Base-by-base conservation (phyloP, 176 grass and related monocot genomes). In the Oryza coarctata region DNA sequence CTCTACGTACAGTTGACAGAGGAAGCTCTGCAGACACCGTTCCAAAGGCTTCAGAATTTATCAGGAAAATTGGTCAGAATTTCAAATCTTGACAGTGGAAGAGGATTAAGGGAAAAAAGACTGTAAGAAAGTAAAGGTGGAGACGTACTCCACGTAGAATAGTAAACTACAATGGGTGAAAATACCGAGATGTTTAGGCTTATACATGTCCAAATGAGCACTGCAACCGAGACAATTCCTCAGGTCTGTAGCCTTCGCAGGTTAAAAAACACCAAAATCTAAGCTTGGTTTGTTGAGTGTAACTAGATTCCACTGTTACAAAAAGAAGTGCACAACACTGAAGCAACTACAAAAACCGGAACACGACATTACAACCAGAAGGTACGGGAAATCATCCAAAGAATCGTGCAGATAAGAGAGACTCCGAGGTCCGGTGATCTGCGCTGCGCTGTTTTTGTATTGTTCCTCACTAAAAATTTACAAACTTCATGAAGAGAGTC, bases 191-290 rank as follows among this genome's bases (percentile, higher is more conserved):
- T 68, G 60, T 78, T 78, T 85, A 52, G 65, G 77, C 41, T 58
- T 71, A 34, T 72, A 86, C 9, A 73, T 18, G 65, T 60, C 83
- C 79, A 73, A 9, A 63, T 68, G 79, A 38, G 68, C 74, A 74
- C 88, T 86, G 73, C 75, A 78, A 63, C 57, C 83, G n/a, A 89
- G 73, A 82, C 77, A 82, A 76, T 47, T 82, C 83, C 73, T 71
- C 78, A 65, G 70, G 41, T 58, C 28, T 47, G 78, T 68, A 82
- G 79, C 68, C 34, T 61, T 82, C 39, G 23, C 60, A 78, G 34
- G 70, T 62, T 81, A 86, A 79, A 85, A 77, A 73, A 61, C 78
- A 70, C 70, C 70, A 7, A 65, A 82, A 39, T 9, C 33, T 60
- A 38, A 29, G 61, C 11, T 73, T 49, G 83, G 35, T 63, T 73